These are phyloP conservation scores for Pseudogymnoascus sp. DNA, from an alignment of 2,329 filamentous ascomycete species.

Conservation along the genomic window DNA sequence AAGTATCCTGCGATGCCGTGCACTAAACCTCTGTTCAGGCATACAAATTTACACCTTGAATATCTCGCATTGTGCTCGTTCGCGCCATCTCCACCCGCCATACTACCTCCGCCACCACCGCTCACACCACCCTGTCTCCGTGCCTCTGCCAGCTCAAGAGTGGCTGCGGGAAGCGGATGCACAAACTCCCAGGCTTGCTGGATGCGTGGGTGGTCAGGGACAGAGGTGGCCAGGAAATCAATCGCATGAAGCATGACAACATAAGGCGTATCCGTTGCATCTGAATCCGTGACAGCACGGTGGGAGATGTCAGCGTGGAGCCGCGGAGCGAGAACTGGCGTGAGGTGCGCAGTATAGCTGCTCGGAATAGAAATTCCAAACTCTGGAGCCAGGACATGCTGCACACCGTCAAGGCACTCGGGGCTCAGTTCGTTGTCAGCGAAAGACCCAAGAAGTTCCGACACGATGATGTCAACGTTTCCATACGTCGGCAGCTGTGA, in stretches of 20 bases:
- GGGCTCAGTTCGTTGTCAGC: slow-evolving; percentile 95
- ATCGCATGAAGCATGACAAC: slow-evolving; percentile 88
- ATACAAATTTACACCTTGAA: slow-evolving; percentile 68
- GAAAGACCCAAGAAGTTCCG: slow-evolving; percentile 89
- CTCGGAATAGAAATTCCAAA: slow-evolving; percentile 89
- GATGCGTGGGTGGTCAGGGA: slow-evolving; percentile 52
- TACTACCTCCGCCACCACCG: slow-evolving; percentile 61
- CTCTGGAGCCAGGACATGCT: slow-evolving; percentile 68
- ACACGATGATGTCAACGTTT: slow-evolving; percentile 85
- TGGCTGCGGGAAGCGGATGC: slow-evolving; percentile 58
- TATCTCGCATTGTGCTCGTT: slow-evolving; percentile 90
- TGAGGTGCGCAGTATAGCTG: slow-evolving; percentile 87
- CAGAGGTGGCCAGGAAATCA: slow-evolving; percentile 67
- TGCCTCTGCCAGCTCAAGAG: slow-evolving; percentile 46
- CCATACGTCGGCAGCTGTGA: slow-evolving; percentile 41
- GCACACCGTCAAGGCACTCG: slow-evolving; percentile 92
- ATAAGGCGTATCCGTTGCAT: slow-evolving; percentile 83
- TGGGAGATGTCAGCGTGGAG: slow-evolving; percentile 71
- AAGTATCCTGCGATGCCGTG: slow-evolving; percentile 94
- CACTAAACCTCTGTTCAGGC: slow-evolving; percentile 68
- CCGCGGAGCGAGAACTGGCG: slow-evolving; percentile 82
- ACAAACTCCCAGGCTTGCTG: slow-evolving; percentile 73
- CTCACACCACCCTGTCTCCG: slow-evolving; percentile 55
- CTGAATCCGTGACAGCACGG: slow-evolving; percentile 51
- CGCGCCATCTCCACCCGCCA: slow-evolving; percentile 65